phyloP scores from a whole-genome alignment of 75 land plant genomes.

The Ceratopteris richardii region DNA sequence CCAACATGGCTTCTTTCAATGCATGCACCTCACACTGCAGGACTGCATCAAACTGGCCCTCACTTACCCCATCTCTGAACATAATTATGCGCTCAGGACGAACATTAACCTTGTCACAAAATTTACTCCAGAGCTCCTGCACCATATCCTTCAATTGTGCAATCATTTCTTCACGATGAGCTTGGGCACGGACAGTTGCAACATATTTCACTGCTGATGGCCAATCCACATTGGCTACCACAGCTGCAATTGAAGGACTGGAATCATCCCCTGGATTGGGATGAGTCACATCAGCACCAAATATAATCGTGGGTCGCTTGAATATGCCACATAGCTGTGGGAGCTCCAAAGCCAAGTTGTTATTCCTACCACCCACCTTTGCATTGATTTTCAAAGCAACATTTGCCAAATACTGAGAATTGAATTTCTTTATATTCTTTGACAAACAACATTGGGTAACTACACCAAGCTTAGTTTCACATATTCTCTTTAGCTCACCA shows the following conservation, averaged over 20 bases:
- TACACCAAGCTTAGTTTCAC: constrained; percentile 70
- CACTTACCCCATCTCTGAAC: constrained; percentile 54
- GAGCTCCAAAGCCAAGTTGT: constrained; percentile 18
- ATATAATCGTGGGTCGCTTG: constrained; percentile 24
- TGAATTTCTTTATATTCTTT: constrained; percentile 32
- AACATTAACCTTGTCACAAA: constrained; percentile 3
- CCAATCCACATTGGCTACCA: constrained; percentile 45
- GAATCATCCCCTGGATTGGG: constrained; percentile 15
- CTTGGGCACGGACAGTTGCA: constrained; percentile 27
- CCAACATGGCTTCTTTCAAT: constrained; percentile 17
- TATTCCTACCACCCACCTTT: constrained; percentile 51
- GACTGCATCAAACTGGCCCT: constrained; percentile 39
- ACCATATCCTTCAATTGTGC: constrained; percentile 29
- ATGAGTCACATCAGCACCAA: constrained; percentile 64
- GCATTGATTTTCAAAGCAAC: constrained; percentile 49
- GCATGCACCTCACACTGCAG: constrained; percentile 31
- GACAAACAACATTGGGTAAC: constrained; percentile 80
- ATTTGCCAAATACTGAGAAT: constrained; percentile 45
- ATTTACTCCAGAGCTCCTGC: constrained; percentile 29
- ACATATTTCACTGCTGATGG: constrained; percentile 35
- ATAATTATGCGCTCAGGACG: constrained; percentile 32
- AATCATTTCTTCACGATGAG: constrained; percentile 26
- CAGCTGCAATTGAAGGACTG: constrained; percentile 43
- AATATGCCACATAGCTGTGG: constrained; percentile 4
- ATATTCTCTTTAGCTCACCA: constrained; percentile 85